Conservation (phyloP, 2,329 filamentous ascomycete genomes). For the Alternaria brassicicola region DNA sequence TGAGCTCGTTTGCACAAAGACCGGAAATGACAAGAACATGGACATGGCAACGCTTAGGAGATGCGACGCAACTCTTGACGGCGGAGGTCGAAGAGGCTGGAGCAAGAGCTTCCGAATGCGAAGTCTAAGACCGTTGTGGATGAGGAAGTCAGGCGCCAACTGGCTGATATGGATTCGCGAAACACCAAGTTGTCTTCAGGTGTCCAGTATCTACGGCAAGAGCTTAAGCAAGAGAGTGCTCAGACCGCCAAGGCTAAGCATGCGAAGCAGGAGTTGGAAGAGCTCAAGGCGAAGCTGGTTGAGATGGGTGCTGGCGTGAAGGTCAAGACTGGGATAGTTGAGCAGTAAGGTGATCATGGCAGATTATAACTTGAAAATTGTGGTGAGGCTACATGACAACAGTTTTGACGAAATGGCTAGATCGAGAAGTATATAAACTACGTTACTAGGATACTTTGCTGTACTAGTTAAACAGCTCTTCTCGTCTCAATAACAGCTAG, state of each 20-base stretch:
- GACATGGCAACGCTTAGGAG: too few relatives aligned
- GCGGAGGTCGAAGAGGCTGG: not conserved
- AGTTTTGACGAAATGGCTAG: too few relatives aligned
- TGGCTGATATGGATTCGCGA: rapidly evolving
- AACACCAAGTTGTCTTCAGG: not conserved
- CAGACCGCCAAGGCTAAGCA: not conserved
- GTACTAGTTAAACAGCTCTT: too few relatives aligned
- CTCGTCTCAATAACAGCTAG: too few relatives aligned
- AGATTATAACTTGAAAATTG: too few relatives aligned
- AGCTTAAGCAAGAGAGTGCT: not conserved
- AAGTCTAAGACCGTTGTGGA: not conserved
- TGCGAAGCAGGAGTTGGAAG: not conserved
- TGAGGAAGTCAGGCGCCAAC: not conserved
- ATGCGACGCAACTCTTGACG: not conserved
- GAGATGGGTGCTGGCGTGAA: not conserved
- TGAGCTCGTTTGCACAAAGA: not conserved
- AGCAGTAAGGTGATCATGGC: not conserved
- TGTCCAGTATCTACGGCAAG: too few relatives aligned
- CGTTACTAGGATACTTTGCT: too few relatives aligned
- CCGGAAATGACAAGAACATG: not conserved
- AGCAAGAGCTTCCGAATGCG: not conserved
- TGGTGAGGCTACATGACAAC: too few relatives aligned
- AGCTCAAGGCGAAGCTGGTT: not conserved
- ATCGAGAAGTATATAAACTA: too few relatives aligned
- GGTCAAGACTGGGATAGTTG: not conserved